A percentile compares a stretch with the other conserved stretches of the same genome.
phyloP scores from a whole-genome alignment of 202 grass and related monocot species.

The Miscanthus sacchariflorus region DNA sequence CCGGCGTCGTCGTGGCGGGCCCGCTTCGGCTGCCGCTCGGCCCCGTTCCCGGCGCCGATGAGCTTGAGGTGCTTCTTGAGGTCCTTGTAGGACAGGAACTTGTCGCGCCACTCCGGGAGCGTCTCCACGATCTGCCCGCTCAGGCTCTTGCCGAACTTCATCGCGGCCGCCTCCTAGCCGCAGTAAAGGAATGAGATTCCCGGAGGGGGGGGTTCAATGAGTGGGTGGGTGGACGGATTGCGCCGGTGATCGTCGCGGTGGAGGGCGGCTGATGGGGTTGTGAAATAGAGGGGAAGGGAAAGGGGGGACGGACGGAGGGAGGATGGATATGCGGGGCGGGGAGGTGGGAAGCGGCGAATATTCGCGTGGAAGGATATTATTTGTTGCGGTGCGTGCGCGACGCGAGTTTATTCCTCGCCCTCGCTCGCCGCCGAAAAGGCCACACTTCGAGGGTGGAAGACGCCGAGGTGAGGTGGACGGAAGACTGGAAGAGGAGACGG shows the following conservation, averaged over 20 bases:
- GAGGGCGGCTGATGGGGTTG: slow-evolving; percentile 11
- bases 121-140: slow-evolving; percentile 98
- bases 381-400: slow-evolving; percentile 23
- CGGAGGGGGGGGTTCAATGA: background rate
- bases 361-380: slow-evolving; percentile 56
- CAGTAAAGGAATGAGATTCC: background rate
- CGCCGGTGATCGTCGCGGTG: slow-evolving; percentile 32
- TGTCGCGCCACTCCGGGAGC: slow-evolving; percentile 97
- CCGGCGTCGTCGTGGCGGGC: slow-evolving; percentile 52
- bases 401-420: slow-evolving; percentile 39
- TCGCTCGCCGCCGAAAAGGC: slow-evolving; percentile 22
- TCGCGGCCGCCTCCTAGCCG: background rate
- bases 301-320: background rate
- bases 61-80: slow-evolving; percentile 94
- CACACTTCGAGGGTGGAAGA: background rate
- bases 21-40: slow-evolving; percentile 68
- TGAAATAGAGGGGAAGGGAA: slow-evolving; percentile 48
- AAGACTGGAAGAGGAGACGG: background rate
- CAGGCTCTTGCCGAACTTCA: slow-evolving; percentile 99
- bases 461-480: background rate
- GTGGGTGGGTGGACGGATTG: slow-evolving; percentile 20
- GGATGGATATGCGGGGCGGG: slow-evolving; percentile 56
- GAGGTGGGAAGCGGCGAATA: slow-evolving; percentile 65
- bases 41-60: slow-evolving; percentile 38
- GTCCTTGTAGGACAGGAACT: slow-evolving; percentile 99